Evolutionary conservation across 768 basidiomycete genomes (phyloP).

Genomic region (Suillus subaureus): DNA sequence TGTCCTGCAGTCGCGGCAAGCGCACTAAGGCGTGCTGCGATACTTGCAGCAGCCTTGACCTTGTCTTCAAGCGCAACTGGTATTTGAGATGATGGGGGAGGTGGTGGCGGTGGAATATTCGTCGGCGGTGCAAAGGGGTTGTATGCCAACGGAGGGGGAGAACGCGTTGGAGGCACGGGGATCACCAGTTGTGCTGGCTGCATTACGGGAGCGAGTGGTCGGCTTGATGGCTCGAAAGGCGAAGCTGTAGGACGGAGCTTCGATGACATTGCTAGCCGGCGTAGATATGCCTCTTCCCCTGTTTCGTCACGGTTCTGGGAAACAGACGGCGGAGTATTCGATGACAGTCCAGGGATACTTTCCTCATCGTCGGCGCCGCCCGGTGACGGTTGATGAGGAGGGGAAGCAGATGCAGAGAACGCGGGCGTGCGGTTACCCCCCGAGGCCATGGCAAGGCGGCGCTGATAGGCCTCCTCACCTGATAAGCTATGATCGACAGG

Average conservation of each 20-base stretch:
- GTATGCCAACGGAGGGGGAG: slow-evolving; percentile 61
- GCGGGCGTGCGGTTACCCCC: slow-evolving; percentile 19
- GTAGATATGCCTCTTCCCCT: no score
- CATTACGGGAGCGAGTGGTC: slow-evolving; percentile 26
- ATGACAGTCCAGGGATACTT: no score
- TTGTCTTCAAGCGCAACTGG: slow-evolving; percentile 59
- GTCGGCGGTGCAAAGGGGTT: slow-evolving; percentile 71
- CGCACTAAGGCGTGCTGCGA: slow-evolving; percentile 74
- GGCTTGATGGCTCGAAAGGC: slow-evolving; percentile 28
- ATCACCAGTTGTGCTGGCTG: slow-evolving; percentile 19
- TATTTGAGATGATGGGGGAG: slow-evolving; percentile 38
- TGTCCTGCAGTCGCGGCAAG: slow-evolving; percentile 41
- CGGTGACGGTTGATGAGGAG: slow-evolving; percentile 26
- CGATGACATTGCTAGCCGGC: slow-evolving; percentile 18
- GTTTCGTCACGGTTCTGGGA: no score
- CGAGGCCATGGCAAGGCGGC: slow-evolving; percentile 70
- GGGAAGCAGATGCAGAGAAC: slow-evolving; percentile 6
- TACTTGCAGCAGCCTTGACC: slow-evolving; percentile 77
- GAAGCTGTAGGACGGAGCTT: slow-evolving; percentile 32
- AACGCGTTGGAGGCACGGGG: slow-evolving; percentile 33
- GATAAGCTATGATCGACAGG: slow-evolving; percentile 50
- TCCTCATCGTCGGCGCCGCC: slow-evolving; percentile 21
- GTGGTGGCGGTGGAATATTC: slow-evolving; percentile 58
- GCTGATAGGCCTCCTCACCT: slow-evolving; percentile 82
- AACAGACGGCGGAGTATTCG: no score